phyloP scores from a whole-genome alignment of 768 basidiomycete species.

The Termitomyces eurrhizus region DNA sequence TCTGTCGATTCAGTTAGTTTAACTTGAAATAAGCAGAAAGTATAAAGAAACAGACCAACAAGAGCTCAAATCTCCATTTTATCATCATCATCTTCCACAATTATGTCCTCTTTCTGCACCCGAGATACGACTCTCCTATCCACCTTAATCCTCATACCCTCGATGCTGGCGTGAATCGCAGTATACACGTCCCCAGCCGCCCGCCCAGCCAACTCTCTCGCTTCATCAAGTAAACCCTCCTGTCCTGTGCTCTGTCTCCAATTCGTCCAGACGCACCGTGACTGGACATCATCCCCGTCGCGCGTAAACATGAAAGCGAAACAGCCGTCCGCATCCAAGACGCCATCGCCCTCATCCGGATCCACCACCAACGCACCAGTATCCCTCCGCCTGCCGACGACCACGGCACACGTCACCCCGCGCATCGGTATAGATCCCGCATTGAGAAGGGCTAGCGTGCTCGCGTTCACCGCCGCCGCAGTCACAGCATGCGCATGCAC shows the following conservation, averaged over 20 bases:
- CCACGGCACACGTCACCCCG: conserved; percentile 68
- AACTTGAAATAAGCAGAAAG: neutral
- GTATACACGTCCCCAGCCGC: conserved; percentile 47
- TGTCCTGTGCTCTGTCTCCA: conserved; percentile 35
- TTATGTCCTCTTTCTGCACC: neutral
- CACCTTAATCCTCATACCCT: conserved; percentile 11
- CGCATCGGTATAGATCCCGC: conserved; percentile 71
- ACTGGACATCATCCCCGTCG: conserved; percentile 14
- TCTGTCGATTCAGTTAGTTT: neutral
- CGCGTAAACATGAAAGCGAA: conserved; percentile 64
- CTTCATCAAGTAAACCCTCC: conserved; percentile 37
- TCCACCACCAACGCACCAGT: conserved; percentile 42
- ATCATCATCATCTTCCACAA: conserved; percentile 22
- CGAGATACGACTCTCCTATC: neutral
- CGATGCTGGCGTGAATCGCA: conserved; percentile 42
- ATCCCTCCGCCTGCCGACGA: conserved; percentile 39
- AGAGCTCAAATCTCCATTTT: conserved; percentile 39
- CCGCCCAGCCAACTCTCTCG: conserved; percentile 42
- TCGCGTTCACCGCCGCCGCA: conserved; percentile 69
- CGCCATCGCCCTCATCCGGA: conserved; percentile 42
- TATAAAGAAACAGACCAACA: neutral
- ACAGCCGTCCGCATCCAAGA: conserved; percentile 47
- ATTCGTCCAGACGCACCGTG: conserved; percentile 54
- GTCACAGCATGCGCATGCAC: conserved; percentile 38
- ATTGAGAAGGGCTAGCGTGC: conserved; percentile 63